Base-by-base conservation (phyloP, 148 eudicot species). In the Nepenthes gracilis region DNA sequence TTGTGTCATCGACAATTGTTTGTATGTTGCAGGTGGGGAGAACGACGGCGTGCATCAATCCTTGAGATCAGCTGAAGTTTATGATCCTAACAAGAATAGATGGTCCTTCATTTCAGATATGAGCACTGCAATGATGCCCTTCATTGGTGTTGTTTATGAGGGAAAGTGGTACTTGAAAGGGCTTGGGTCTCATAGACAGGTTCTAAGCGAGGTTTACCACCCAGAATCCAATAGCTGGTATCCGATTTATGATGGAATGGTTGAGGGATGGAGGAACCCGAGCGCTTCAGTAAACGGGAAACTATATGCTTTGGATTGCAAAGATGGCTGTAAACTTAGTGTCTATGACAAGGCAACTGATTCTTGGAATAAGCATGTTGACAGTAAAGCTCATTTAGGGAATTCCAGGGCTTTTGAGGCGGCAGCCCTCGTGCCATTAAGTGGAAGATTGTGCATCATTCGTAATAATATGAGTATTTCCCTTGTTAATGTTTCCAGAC, bases 81-180 rank as follows among this genome's bases (percentile, higher is more conserved):
- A 81, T 51, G 97, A 90, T 71, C 97, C 95, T 2, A 83, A 78
- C 69, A 86, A 83, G 70, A 87, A 85, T 47, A 54, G 89, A 45
- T 90, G 97, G 97, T 77, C 83, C 23, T 74, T 90, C 57, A 83
- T 90, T 48, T 72, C 91, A 4, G 97, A 87, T 57, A 88, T 88
- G 96, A 85, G 96, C 66, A 88, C 96, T 0, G 80, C 85, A 34
- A 88, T 88, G 92, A 88, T 87, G 36, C 97, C 97, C 0, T 83
- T 86, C 67, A 87, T 87, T 36, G 95, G 95, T 37, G 91, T 90
- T 33, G 95, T 90, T 38, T 87, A 87, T 33, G 85, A 81, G 33
- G 97, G 95, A 1, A 90, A 87, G 75, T 90, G 97, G 97, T 90
- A 75, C 67, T 61, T 90, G 43, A 90, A 90, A 73, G 97, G 97